Conservation (phyloP, 495 filamentous ascomycete species). For the Daldinia grandis region DNA sequence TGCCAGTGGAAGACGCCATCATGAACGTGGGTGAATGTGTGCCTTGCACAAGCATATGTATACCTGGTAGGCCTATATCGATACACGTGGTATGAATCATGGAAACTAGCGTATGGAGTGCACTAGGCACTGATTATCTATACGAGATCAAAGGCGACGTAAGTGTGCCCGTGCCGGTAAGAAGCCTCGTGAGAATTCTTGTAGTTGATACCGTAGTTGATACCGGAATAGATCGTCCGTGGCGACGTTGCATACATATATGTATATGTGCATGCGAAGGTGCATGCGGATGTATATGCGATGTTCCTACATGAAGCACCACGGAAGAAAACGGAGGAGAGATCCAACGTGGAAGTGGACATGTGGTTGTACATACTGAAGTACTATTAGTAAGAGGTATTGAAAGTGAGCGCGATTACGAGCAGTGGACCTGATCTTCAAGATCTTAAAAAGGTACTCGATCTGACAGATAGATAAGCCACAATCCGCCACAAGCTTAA, state of each 20-base stretch:
- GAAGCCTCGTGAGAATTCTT: conserved; percentile 28
- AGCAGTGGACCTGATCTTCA: background rate
- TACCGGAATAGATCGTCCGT: conserved; percentile 17
- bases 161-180: conserved; percentile 2
- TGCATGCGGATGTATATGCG: background rate
- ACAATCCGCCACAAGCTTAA: conserved; percentile 30
- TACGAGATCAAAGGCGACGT: background rate
- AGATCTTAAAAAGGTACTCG: background rate
- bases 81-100: background rate
- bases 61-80: background rate
- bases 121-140: background rate
- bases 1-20: background rate
- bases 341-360: background rate
- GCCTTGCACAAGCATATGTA: background rate
- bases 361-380: background rate
- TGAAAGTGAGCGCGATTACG: background rate
- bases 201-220: conserved; percentile 27
- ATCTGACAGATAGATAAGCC: background rate
- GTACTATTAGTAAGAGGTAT: background rate
- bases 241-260: conserved; percentile 4
- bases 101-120: background rate
- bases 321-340: background rate
- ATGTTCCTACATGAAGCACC: conserved; percentile 1
- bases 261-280: background rate
- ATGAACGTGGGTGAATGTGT: background rate